phyloP scores from a whole-genome alignment of 768 basidiomycete species.

The Lentinula guzmanii region DNA sequence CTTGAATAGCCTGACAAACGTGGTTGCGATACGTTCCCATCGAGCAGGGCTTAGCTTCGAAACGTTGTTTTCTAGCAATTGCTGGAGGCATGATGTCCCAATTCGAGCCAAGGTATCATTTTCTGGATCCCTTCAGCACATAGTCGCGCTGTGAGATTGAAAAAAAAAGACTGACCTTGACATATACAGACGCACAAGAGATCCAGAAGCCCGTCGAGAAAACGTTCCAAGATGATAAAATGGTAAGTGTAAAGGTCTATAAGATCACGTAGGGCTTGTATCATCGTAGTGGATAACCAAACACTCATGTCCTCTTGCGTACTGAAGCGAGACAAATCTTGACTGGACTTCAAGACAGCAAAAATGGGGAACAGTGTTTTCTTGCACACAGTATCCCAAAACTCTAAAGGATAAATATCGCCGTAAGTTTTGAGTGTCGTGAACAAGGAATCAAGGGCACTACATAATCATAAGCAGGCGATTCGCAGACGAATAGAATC shows the following conservation, averaged over 20 bases:
- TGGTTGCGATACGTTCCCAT: slow-evolving; percentile 90
- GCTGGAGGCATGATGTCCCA: slow-evolving; percentile 96
- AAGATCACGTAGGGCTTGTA: slow-evolving; percentile 91
- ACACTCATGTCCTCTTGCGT: slow-evolving; percentile 99
- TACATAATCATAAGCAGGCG: slow-evolving; percentile 23
- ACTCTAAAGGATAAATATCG: slow-evolving; percentile 75
- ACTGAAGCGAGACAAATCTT: slow-evolving; percentile 88
- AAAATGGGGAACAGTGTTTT: slow-evolving; percentile 98
- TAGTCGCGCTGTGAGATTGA: neutral
- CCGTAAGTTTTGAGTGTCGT: slow-evolving; percentile 90
- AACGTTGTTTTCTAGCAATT: slow-evolving; percentile 90
- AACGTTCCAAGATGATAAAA: slow-evolving; percentile 85
- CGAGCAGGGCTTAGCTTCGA: slow-evolving; percentile 73
- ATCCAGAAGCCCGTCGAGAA: slow-evolving; percentile 90
- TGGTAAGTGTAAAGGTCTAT: slow-evolving; percentile 95
- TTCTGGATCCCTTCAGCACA: slow-evolving; percentile 44
- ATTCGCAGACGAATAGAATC: neutral
- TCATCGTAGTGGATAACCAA: slow-evolving; percentile 99
- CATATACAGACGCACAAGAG: slow-evolving; percentile 95
- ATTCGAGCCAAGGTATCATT: slow-evolving; percentile 97
- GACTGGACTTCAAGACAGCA: slow-evolving; percentile 87
- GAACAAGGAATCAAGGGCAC: slow-evolving; percentile 96
- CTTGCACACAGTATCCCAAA: slow-evolving; percentile 97
- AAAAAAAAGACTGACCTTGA: slow-evolving; percentile 61
- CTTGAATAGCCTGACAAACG: slow-evolving; percentile 94